These are phyloP conservation scores for Exophiala spinifera DNA, from an alignment of 2,329 filamentous ascomycete species.

Conservation along the genomic window DNA sequence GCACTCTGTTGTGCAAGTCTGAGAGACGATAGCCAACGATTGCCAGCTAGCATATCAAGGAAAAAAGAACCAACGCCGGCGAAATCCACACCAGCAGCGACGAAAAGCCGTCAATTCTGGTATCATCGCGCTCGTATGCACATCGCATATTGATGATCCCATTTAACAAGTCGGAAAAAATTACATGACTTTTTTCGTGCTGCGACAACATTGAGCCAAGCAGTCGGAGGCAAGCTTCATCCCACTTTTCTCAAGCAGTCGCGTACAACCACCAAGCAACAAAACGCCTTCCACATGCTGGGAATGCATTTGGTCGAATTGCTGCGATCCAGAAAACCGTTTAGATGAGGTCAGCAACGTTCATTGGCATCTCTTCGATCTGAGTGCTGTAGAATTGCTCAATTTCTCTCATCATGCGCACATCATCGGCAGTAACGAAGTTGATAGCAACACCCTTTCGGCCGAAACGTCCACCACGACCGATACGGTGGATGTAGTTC, in stretches of 20 bases:
- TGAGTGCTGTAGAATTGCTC: conserved; percentile 99
- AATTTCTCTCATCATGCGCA: conserved; percentile 99
- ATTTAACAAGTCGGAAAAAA: conserved; percentile 10
- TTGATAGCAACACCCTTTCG: conserved; percentile 99
- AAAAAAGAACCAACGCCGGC: conserved; percentile 23
- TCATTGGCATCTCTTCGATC: conserved; percentile 99
- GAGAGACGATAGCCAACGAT: conserved; percentile 27
- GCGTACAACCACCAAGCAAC: conserved; percentile 21
- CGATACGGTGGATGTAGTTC: conserved; percentile 99
- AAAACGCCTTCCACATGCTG: conserved; percentile 30
- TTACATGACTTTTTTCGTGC: conserved; percentile 26
- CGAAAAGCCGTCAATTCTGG: conserved; percentile 16
- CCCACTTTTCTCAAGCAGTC: conserved; percentile 31
- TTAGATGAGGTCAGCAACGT: conserved; percentile 54
- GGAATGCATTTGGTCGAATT: conserved; percentile 12
- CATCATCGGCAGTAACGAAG: conserved; percentile 98
- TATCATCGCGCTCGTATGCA: conserved; percentile 25
- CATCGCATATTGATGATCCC: conserved; percentile 11
- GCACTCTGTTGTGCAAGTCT: conserved; percentile 21
- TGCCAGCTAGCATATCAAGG: conserved; percentile 21
- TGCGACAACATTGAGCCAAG: conserved; percentile 29
- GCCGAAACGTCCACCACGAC: conserved; percentile 98
- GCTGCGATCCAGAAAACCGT: conserved; percentile 9
- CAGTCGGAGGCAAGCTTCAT: conserved; percentile 32
- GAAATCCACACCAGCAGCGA: conserved; percentile 18